phyloP scores from a whole-genome alignment of 2,329 filamentous ascomycete genomes.

The Mycogone perniciosa region DNA sequence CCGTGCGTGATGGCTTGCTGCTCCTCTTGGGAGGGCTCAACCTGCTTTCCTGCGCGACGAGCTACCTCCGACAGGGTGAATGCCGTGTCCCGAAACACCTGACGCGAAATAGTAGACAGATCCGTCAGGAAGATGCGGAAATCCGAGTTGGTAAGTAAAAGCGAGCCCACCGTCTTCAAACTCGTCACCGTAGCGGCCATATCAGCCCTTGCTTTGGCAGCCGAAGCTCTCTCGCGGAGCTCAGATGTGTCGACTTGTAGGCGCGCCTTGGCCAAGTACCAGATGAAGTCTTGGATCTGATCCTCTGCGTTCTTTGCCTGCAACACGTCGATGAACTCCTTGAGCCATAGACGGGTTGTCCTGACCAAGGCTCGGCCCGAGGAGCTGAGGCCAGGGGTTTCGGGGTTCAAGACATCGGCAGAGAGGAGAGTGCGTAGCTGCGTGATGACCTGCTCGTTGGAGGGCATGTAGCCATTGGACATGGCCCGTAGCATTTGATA shows the following conservation, averaged over 20 bases:
- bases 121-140: conserved; percentile 84
- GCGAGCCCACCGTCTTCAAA: conserved; percentile 70
- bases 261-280: conserved; percentile 72
- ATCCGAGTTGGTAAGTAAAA: conserved; percentile 85
- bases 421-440: conserved; percentile 75
- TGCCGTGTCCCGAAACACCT: conserved; percentile 83
- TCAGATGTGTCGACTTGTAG: conserved; percentile 36
- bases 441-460: conserved; percentile 73
- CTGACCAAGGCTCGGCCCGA: conserved; percentile 69
- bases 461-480: conserved; percentile 82
- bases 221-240: conserved; percentile 22
- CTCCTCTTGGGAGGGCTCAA: conserved; percentile 62
- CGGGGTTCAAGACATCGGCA: conserved; percentile 70
- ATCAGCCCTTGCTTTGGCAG: conserved; percentile 29
- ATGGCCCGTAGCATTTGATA: conserved; percentile 88
- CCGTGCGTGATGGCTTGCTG: conserved; percentile 42
- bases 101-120: conserved; percentile 67
- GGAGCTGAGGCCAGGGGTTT: conserved; percentile 62
- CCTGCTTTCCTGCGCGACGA: conserved; percentile 62
- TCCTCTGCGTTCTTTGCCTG: conserved; percentile 76
- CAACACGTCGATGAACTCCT: conserved; percentile 74
- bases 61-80: conserved; percentile 72
- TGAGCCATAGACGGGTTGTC: conserved; percentile 66
- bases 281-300: conserved; percentile 87
- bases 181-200: conserved; percentile 59